These are phyloP conservation scores for Diaporthe vexans DNA, from an alignment of 2,329 filamentous ascomycete genomes.

Conservation along the genomic window DNA sequence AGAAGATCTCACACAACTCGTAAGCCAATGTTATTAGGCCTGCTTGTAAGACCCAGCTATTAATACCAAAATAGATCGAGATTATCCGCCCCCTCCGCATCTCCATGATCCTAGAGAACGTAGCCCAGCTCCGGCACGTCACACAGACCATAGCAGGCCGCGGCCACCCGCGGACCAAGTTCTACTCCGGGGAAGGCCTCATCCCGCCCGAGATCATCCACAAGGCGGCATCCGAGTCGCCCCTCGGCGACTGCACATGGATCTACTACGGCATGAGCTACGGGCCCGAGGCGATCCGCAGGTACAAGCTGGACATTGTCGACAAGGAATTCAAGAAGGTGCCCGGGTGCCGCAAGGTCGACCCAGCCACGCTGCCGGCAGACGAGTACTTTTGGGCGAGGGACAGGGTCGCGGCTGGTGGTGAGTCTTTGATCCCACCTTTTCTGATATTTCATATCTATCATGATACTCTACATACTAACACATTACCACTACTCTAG, in stretches of 20 bases:
- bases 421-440: slow-evolving; percentile 52
- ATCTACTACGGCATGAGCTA: slow-evolving; percentile 61
- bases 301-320: slow-evolving; percentile 52
- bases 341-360: slow-evolving; percentile 49
- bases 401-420: slow-evolving; percentile 44
- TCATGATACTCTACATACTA: too few species aligned
- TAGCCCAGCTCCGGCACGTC: slow-evolving; percentile 60
- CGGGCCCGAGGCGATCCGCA: slow-evolving; percentile 48
- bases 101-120: slow-evolving; percentile 58
- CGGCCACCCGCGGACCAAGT: slow-evolving; percentile 52
- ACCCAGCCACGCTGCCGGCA: slow-evolving; percentile 43
- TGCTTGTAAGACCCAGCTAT: not conserved
- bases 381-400: slow-evolving; percentile 44
- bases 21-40: slow-evolving; percentile 43
- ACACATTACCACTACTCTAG: slow-evolving; percentile 49
- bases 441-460: not conserved
- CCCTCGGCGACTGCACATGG: slow-evolving; percentile 53
- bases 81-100: slow-evolving; percentile 53
- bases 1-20: slow-evolving; percentile 61
- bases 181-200: slow-evolving; percentile 52
- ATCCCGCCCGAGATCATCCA: slow-evolving; percentile 55
- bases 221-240: slow-evolving; percentile 47
- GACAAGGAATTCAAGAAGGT: slow-evolving; percentile 51
- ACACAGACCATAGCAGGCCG: slow-evolving; percentile 53
- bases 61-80: slow-evolving; percentile 46